Conservation (phyloP, 345 rosid genomes). For the Leavenworthia alabamica region DNA sequence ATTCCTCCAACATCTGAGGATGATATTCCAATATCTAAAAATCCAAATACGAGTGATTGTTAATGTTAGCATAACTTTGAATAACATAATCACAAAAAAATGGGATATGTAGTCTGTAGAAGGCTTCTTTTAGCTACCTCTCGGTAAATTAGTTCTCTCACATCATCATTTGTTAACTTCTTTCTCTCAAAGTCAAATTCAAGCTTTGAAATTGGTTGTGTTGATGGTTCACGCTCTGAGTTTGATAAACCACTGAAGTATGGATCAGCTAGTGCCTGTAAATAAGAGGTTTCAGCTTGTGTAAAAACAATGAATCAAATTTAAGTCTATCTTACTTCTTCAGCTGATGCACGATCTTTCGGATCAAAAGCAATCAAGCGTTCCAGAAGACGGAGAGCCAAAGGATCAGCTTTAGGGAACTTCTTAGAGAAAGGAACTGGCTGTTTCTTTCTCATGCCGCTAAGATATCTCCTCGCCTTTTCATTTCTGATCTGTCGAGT, state of each 20-base stretch:
- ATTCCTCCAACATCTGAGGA: too few species aligned
- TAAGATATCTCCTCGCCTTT: constrained; percentile 94
- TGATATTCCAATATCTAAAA: too few species aligned
- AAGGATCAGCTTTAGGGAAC: constrained; percentile 75
- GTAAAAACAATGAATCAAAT: neutral
- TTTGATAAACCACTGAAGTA: constrained; percentile 80
- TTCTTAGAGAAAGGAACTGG: constrained; percentile 72
- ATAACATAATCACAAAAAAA: too few species aligned
- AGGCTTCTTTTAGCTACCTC: constrained; percentile 49
- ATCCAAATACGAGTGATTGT: too few species aligned
- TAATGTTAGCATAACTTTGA: too few species aligned
- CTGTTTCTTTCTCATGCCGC: constrained; percentile 84
- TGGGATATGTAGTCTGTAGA: too few species aligned
- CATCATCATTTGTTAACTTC: constrained; percentile 86
- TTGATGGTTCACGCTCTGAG: constrained; percentile 82
- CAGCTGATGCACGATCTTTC: constrained; percentile 91
- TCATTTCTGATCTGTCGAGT: constrained; percentile 80
- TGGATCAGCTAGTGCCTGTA: constrained; percentile 89
- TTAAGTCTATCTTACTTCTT: constrained; percentile 43
- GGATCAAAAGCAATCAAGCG: constrained; percentile 95
- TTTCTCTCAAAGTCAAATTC: constrained; percentile 99
- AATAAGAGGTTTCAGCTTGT: neutral
- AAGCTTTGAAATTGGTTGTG: constrained; percentile 86
- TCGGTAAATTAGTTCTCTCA: constrained; percentile 89
- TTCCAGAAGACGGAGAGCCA: constrained; percentile 71